Base-by-base conservation (phyloP, 257 asterid species). In the Solanum pinnatisectum region DNA sequence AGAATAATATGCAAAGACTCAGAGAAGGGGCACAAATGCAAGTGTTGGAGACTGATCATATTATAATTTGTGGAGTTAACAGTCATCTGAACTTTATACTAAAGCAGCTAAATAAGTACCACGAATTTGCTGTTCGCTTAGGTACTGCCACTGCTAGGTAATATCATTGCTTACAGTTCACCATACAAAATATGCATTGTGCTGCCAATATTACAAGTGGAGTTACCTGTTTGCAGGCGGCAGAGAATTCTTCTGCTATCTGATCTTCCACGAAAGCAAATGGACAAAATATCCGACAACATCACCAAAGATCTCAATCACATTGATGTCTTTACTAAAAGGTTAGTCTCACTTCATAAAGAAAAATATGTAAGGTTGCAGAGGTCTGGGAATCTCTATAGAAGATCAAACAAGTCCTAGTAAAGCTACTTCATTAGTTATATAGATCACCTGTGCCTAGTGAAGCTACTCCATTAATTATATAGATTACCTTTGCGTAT, bases 1-100 rank as follows among this genome's bases (percentile, higher is more conserved):
- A 97, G 99, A 87, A 42, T 91, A 97, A 97, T 90, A 97, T 97
- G 99, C 89, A 94, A 94, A 96, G 90, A 90, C 91, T 97, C 84
- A 93, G 98, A 92, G 99, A 97, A 93, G 99, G 99, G 85, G 99
- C 98, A 89, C 98, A 97, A 91, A 90, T 95, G 88, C 99, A 97
- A 92, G 98, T 96, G 87, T 74, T 96, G 92, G 99, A 97, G 93
- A 79, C 95, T 8, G 99, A 97, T 90, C 99, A 97, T 87, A 94
- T 97, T 88, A 92, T 96, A 88, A 94, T 97, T 72, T 97, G 99
- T 87, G 99, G 99, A 88, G 92, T 96, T 74, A 97, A 94, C 89
- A 94, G 92, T 89, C 99, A 96, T 73, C 93, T 97, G 88, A 87
- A 94, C 88, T 96, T 96, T 91, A 93, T 97, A 73, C 90, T 97